Percentiles rank a stretch among this genome's conserved stretches.
phyloP scores from a whole-genome alignment of 2,329 filamentous ascomycete species.

The Penicillium sp. region DNA sequence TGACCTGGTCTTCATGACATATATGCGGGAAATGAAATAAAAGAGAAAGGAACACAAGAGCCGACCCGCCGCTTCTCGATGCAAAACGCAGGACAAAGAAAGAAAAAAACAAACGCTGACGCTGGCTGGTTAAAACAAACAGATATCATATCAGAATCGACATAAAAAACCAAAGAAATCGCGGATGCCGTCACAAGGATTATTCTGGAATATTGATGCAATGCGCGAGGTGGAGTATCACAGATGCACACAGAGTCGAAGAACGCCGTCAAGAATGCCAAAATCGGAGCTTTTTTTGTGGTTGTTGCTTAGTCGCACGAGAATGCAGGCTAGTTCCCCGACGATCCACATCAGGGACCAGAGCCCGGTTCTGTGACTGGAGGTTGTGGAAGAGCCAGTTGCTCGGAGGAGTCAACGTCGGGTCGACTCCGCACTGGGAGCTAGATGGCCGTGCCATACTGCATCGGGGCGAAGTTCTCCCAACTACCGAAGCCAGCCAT shows the following conservation, averaged over 20 bases:
- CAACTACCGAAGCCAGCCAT: slow-evolving; percentile 76
- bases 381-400: slow-evolving; percentile 13
- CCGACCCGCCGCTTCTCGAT: slow-evolving; percentile 54
- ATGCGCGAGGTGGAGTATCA: slow-evolving; percentile 47
- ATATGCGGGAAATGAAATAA: slow-evolving; percentile 46
- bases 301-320: slow-evolving; percentile 46
- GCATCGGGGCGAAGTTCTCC: slow-evolving; percentile 71
- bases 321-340: not conserved
- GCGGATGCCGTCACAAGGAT: slow-evolving; percentile 35
- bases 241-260: slow-evolving; percentile 49
- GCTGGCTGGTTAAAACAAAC: slow-evolving; percentile 56
- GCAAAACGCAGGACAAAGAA: slow-evolving; percentile 37
- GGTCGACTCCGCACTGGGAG: slow-evolving; percentile 36
- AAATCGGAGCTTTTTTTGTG: slow-evolving; percentile 42
- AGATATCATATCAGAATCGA: slow-evolving; percentile 46
- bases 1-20: slow-evolving; percentile 53
- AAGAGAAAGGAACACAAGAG: slow-evolving; percentile 46
- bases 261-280: slow-evolving; percentile 61
- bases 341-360: slow-evolving; percentile 26
- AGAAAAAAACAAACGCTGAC: slow-evolving; percentile 45
- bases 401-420: slow-evolving; percentile 28
- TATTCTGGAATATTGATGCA: slow-evolving; percentile 37
- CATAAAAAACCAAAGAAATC: slow-evolving; percentile 42
- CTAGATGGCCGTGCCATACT: slow-evolving; percentile 77
- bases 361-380: slow-evolving; percentile 4